phyloP scores from a whole-genome alignment of 2,329 filamentous ascomycete genomes.

The Neonectria punicea region DNA sequence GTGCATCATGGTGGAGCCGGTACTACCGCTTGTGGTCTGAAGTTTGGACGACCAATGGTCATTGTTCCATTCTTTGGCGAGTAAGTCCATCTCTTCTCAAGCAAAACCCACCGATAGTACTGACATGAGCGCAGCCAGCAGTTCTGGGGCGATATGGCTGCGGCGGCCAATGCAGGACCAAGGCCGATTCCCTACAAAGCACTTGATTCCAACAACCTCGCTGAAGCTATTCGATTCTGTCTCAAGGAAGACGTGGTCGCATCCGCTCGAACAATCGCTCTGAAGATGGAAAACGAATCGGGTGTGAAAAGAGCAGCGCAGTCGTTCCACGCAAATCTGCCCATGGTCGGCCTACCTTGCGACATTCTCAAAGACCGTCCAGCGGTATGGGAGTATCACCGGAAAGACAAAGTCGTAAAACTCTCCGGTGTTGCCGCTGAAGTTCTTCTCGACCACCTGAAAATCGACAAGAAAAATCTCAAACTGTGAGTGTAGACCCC shows the following conservation, averaged over 20 bases:
- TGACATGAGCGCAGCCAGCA: slow-evolving; percentile 11
- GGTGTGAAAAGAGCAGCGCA: slow-evolving; percentile 30
- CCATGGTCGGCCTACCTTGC: slow-evolving; percentile 27
- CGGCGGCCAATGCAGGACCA: slow-evolving; percentile 22
- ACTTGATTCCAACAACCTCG: neutral
- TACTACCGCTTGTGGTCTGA: slow-evolving; percentile 76
- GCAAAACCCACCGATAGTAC: too few relatives aligned
- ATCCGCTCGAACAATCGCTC: slow-evolving; percentile 10
- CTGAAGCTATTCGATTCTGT: slow-evolving; percentile 17
- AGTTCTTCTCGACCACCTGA: slow-evolving; percentile 6
- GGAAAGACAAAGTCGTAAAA: neutral
- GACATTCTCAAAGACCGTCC: slow-evolving; percentile 14
- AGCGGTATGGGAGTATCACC: slow-evolving; percentile 23
- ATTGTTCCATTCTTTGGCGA: slow-evolving; percentile 78
- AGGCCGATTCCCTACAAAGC: slow-evolving; percentile 21
- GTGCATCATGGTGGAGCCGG: slow-evolving; percentile 80
- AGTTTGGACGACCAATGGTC: slow-evolving; percentile 74
- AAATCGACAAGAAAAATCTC: slow-evolving; percentile 24
- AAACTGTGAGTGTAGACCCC: neutral
- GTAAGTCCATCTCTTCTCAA: slow-evolving; percentile 1
- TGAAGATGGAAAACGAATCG: slow-evolving; percentile 22
- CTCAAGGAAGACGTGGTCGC: neutral
- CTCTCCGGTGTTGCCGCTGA: slow-evolving; percentile 30
- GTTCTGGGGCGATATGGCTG: slow-evolving; percentile 34
- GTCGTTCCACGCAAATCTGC: slow-evolving; percentile 34